Evolutionary conservation across 2,329 filamentous ascomycete species (phyloP), one percentile per base, ranked within the genome.

Genomic region (Aspergillus calidoustus): DNA sequence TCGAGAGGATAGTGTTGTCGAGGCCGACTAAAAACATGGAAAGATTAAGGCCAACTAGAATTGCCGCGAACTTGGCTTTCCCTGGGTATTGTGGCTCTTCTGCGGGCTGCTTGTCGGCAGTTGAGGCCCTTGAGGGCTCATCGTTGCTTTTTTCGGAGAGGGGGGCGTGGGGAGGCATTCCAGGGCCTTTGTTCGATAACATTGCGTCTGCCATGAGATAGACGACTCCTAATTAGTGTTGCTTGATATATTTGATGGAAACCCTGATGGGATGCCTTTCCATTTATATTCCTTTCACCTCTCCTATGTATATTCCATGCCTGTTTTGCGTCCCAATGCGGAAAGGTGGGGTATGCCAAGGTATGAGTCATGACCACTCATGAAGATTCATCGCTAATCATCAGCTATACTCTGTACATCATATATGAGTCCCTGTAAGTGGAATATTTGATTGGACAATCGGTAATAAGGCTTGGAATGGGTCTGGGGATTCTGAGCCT

Each of bases 1-100:
- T 75, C 22, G 69, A 70, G n/a, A 76, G 69, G 58, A 76, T 75
- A 38, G 72, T 76, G 48, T 66, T 66, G 22, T 71, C 69, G 25
- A 57, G 55, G 0, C 55, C 55, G 11, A 51, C 47, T 4, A 57
- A 34, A n/a, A 57, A 57, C 55, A 50, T 43, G 15, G 54, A 22
- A 13, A 55, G 30, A 9, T 11, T 25, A 4, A 49, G 19, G 5
- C 47, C 38, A n/a, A 50, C 7, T 17, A 59, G 15, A 43, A 47
- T 43, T 15, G 28, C 22, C 2, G 52, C 34, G 19, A 49, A 22
- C 22, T 41, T 47, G 2, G 41, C 13, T 31, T 17, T n/a, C 13
- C 25, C 23, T 9, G 44, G 51, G 25, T 49, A 59, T 43, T 43
- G 50, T 25, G 31, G 31, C 13, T 53, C 50, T 6, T 52, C 49